A percentile compares a stretch with the other conserved stretches of the same genome.
phyloP scores from a whole-genome alignment of 2,329 filamentous ascomycete species.

The Monosporascus ibericus region DNA sequence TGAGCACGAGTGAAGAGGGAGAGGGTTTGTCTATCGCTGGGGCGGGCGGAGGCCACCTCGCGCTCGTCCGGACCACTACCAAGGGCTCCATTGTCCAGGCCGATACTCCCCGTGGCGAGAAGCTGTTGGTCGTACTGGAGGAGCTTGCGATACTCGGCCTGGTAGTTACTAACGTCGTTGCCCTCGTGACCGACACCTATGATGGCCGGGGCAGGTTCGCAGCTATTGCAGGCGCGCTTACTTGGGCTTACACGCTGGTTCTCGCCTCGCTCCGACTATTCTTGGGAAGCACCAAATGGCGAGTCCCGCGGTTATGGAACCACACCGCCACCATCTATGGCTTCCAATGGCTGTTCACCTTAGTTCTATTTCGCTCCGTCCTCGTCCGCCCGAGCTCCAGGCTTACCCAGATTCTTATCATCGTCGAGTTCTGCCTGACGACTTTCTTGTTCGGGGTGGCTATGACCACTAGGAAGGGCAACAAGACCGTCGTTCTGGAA shows the following conservation, averaged over 20 bases:
- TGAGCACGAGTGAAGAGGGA: conserved; percentile 53
- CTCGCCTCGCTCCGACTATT: conserved; percentile 68
- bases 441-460: conserved; percentile 71
- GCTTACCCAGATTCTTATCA: conserved; percentile 57
- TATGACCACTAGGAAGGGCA: conserved; percentile 81
- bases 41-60: conserved; percentile 45
- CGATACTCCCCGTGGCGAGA: conserved; percentile 69
- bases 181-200: conserved; percentile 56
- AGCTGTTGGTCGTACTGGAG: conserved; percentile 66
- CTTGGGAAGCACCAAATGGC: conserved; percentile 59
- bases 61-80: conserved; percentile 55
- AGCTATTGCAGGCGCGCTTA: conserved; percentile 60
- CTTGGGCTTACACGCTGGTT: conserved; percentile 75
- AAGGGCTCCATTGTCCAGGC: conserved; percentile 62
- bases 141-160: conserved; percentile 67
- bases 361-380: conserved; percentile 77
- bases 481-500: conserved; percentile 80
- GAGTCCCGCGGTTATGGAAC: conserved; percentile 75
- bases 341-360: conserved; percentile 70
- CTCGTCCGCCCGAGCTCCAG: conserved; percentile 69
- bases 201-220: conserved; percentile 51
- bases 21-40: conserved; percentile 46
- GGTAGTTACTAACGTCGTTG: conserved; percentile 61
- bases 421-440: conserved; percentile 68
- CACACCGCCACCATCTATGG: conserved; percentile 84